Evolutionary conservation across 1,284 basidiomycete species (phyloP).

Genomic region (Malassezia sympodialis): DNA sequence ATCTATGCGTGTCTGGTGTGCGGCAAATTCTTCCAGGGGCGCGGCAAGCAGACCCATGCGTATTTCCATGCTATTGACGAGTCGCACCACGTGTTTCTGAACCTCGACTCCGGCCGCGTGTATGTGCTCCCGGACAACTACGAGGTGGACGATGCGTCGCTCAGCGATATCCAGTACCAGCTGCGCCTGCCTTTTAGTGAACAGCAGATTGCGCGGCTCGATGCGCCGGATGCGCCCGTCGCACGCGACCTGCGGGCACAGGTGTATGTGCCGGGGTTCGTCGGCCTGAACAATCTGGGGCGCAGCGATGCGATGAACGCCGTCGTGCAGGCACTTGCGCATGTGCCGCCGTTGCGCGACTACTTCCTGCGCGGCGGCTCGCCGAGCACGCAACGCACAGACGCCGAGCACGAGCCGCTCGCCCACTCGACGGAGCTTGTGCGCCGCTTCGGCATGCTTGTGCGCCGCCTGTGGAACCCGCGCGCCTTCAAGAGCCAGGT

Average conservation of each 20-base stretch:
- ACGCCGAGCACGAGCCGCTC: not conserved
- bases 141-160: conserved; percentile 81
- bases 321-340: conserved; percentile 82
- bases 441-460: conserved; percentile 63
- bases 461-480: conserved; percentile 84
- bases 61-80: conserved; percentile 95
- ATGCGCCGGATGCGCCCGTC: conserved; percentile 50
- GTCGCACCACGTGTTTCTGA: conserved; percentile 96
- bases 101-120: conserved; percentile 83
- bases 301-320: conserved; percentile 95
- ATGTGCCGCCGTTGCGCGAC: conserved; percentile 79
- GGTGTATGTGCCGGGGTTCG: conserved; percentile 81
- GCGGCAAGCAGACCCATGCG: conserved; percentile 82
- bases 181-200: conserved; percentile 67
- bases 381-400: not conserved
- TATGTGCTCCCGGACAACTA: conserved; percentile 98
- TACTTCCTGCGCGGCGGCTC: conserved; percentile 50
- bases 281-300: conserved; percentile 96
- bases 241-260: conserved; percentile 61
- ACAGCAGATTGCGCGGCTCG: conserved; percentile 54
- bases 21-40: conserved; percentile 96
- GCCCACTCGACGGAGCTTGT: conserved; percentile 60
- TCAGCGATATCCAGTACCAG: conserved; percentile 86
- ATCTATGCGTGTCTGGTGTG: conserved; percentile 95
- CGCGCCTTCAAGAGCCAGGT: conserved; percentile 79